Evolutionary conservation across 768 basidiomycete species (phyloP).

Genomic region (Porphyrellus cyaneotinctus): DNA sequence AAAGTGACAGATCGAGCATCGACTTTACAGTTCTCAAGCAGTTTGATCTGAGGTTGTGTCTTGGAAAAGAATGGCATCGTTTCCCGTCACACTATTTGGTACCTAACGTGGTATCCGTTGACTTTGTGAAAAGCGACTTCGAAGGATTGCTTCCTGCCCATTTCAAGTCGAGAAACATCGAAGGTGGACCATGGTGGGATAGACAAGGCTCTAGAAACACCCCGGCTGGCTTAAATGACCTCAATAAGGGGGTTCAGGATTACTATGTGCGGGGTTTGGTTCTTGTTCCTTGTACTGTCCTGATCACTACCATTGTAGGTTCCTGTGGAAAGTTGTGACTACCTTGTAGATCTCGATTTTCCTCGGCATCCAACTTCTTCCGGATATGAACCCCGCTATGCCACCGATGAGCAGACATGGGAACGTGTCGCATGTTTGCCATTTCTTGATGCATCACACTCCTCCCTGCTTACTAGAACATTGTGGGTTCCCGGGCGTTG

Average conservation of each 20-base stretch:
- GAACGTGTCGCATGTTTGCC: constrained; percentile 74
- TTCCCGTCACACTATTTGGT: constrained; percentile 90
- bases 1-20: constrained; percentile 45
- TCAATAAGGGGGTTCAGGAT: constrained; percentile 73
- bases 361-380: constrained; percentile 59
- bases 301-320: constrained; percentile 43
- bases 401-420: constrained; percentile 63
- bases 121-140: constrained; percentile 91
- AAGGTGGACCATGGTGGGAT: constrained; percentile 29
- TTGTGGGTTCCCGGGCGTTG: constrained; percentile 73
- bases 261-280: constrained; percentile 61
- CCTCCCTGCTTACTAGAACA: constrained; percentile 65
- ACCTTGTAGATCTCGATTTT: constrained; percentile 88
- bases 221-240: constrained; percentile 75
- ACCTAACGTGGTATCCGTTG: constrained; percentile 75
- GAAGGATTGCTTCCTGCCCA: constrained; percentile 83
- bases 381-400: constrained; percentile 75
- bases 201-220: constrained; percentile 58
- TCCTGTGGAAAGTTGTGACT: constrained; percentile 71
- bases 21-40: constrained; percentile 65
- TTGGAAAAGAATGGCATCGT: constrained; percentile 94
- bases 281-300: not conserved
- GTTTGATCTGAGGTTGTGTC: constrained; percentile 74
- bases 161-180: constrained; percentile 44
- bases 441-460: constrained; percentile 81